Evolutionary conservation across 768 basidiomycete species (phyloP), one percentile per base, ranked within the genome.

Genomic region (Sarcodon aspratus): DNA sequence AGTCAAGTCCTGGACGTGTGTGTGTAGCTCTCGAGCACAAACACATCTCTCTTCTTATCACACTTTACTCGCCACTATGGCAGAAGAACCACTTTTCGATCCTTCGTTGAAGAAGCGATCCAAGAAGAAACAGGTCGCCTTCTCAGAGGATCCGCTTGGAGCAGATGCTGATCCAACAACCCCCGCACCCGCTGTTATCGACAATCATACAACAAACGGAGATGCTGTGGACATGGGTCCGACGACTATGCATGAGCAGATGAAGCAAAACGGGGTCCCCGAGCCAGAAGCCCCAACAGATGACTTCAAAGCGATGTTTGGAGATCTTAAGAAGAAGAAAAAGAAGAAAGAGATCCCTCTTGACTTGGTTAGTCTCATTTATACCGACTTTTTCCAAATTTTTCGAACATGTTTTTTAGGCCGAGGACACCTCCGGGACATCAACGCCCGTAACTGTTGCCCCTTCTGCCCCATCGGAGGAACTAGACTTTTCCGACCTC

Each of bases 401-500:
- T 9, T 42, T 15, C 35, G 17, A 18, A 43, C 33, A 15, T 48
- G 12, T 33, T 32, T n/a, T 47, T 48, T 54, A 84, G 82, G 79
- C 70, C 12, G 71, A 66, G 15, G 85, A 87, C 18, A 79, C 66
- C 50, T 79, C 84, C 13, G 82, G 79, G 18, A 69, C 80, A 27
- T 78, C 82, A 0, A 82, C 84, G 11, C 79, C 83, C 7, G 57
- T 54, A n/a, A 62, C 59, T 51, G 57, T 56, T 4, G 56, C 55
- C 18, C n/a, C n/a, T n/a, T n/a, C n/a, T 4, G 56, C 55, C 47
- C 58, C 72, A 5, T 70, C 77, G 9, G 90, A 86, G 52, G 93
- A 93, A 57, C 74, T 94, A 50, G 89, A 92, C 68, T 97, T 97
- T 63, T 90, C 87, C 7, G 95, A 97, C 62, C 74, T 97, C 64